phyloP scores from a whole-genome alignment of 2,329 filamentous ascomycete genomes.

The Cladosporium sp. region DNA sequence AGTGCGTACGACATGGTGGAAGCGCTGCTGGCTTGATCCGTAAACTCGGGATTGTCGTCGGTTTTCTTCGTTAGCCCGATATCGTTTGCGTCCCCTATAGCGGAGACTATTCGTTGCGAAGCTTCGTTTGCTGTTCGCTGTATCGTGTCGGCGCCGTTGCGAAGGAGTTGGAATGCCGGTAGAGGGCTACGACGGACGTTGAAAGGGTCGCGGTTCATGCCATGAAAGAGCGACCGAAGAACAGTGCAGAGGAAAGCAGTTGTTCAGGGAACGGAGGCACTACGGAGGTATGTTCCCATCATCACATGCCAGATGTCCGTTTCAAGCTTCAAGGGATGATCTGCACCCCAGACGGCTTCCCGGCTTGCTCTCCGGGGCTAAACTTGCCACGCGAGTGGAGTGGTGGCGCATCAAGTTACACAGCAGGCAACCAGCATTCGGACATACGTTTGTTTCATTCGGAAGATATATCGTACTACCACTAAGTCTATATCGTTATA shows the following conservation, averaged over 20 bases:
- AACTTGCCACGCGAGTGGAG: not conserved
- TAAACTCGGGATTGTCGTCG: not conserved
- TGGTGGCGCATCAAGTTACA: not conserved
- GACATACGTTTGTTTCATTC: not conserved
- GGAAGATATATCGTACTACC: not conserved
- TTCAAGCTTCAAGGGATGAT: constrained; percentile 6
- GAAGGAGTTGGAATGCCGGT: constrained; percentile 21
- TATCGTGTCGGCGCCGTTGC: constrained; percentile 14
- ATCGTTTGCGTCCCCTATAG: constrained; percentile 10
- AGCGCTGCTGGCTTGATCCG: constrained; percentile 13
- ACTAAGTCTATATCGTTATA: not conserved
- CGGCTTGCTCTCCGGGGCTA: not conserved
- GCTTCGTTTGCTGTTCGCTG: constrained; percentile 11
- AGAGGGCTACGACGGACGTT: constrained; percentile 34
- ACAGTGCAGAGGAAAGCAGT: not conserved
- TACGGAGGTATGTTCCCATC: not conserved
- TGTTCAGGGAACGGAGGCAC: not conserved
- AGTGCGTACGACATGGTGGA: constrained; percentile 38
- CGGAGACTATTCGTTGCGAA: constrained; percentile 10
- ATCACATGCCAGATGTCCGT: constrained; percentile 14
- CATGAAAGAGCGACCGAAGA: constrained; percentile 5
- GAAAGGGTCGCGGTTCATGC: constrained; percentile 46
- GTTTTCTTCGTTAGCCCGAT: constrained; percentile 13
- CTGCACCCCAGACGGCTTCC: constrained; percentile 1
- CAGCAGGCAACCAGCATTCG: not conserved